Conservation (phyloP, 441 rosid species). For the Croton setiger region DNA sequence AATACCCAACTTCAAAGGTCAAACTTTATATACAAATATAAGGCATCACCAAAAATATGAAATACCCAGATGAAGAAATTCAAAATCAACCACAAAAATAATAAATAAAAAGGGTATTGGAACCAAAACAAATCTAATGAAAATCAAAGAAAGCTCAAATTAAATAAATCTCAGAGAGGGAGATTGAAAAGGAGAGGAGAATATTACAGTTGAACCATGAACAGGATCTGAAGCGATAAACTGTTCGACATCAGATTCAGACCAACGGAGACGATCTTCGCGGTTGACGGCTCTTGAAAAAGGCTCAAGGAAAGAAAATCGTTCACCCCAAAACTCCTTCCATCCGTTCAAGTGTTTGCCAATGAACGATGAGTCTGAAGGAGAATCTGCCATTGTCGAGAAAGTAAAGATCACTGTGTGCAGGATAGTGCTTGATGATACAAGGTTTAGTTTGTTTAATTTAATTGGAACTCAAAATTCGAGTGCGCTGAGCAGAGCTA, state of each 20-base stretch:
- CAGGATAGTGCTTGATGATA: too few relatives aligned
- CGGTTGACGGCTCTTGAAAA: slow-evolving; percentile 55
- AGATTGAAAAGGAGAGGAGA: not conserved
- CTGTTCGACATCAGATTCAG: slow-evolving; percentile 68
- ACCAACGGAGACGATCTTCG: slow-evolving; percentile 70
- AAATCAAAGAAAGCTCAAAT: not conserved
- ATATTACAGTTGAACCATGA: slow-evolving; percentile 71
- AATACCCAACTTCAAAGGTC: not conserved
- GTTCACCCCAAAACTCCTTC: slow-evolving; percentile 68
- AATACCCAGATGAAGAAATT: not conserved
- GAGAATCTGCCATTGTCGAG: too few relatives aligned
- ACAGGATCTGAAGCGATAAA: slow-evolving; percentile 86
- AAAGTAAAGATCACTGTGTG: too few relatives aligned
- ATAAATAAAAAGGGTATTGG: not conserved
- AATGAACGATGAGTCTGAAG: slow-evolving; percentile 40
- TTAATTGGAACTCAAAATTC: too few relatives aligned
- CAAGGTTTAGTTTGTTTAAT: too few relatives aligned
- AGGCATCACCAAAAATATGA: not conserved
- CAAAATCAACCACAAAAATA: not conserved
- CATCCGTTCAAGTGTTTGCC: slow-evolving; percentile 47
- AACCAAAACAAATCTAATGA: not conserved
- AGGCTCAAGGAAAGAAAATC: slow-evolving; percentile 49
- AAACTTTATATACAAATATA: not conserved
- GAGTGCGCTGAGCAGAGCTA: too few relatives aligned
- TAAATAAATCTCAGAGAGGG: not conserved